Evolutionary conservation across 352 stramenopile species (phyloP), one percentile per base, ranked within the genome.

Genomic region (Albugo candida): DNA sequence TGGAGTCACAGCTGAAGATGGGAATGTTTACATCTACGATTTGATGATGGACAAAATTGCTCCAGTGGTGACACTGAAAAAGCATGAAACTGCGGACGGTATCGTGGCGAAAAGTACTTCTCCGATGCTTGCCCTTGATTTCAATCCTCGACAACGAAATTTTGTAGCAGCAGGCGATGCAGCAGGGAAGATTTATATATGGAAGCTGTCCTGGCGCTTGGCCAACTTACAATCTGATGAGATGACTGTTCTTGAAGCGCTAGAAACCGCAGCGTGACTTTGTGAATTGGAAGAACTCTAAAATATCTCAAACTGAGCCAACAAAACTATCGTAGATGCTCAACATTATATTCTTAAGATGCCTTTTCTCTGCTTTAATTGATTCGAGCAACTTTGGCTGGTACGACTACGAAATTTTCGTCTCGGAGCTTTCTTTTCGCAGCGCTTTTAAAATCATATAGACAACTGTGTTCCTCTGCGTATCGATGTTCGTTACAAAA

Each of bases 401-500:
- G 75, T 42, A 87, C 65, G 20, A 91, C 67, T n/a, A 68, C 60
- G 1, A 75, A 74, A 56, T 91, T 91, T 41, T 91, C 75, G 24
- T 73, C 70, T 54, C 80, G 65, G 0, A 94, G 61, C 45, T 88
- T 84, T 24, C 72, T 67, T 58, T 92, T 91, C 24, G 65, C 81
- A 0, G 71, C 64, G 20, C 58, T 66, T 54, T 87, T 89, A 49
- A 93, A 94, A 60, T 94, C 82, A 51, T 89, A 94, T 0, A 59
- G 54, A 58, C 81, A 94, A 31, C 65, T 63, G 70, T 94, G 83
- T 51, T 92, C 67, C 39, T 95, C 82, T 0, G 81, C 80, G 48
- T 94, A 94, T 3, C 83, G 77, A 53, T 95, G 83, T 49, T 81
- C 78, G 47, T 69, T 72, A 52, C 83, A 95, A 59, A 93, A 95